phyloP scores from a whole-genome alignment of 768 basidiomycete species.

The Termitomyces sp. region DNA sequence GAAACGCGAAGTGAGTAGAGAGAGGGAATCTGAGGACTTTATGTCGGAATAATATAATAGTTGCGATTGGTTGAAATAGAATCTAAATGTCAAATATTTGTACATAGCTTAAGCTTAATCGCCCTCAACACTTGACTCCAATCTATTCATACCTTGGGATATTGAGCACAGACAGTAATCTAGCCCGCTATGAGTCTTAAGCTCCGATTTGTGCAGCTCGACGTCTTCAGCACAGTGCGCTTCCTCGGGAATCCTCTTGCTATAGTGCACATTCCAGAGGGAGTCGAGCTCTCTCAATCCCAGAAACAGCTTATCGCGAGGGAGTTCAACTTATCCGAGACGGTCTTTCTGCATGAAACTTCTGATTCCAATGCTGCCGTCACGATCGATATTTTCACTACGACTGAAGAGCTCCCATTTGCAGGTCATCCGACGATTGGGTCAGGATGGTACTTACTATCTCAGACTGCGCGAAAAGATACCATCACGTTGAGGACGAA shows the following conservation, averaged over 20 bases:
- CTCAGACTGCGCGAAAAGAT: conserved; percentile 15
- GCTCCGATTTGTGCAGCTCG: conserved; percentile 31
- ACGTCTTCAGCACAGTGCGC: conserved; percentile 40
- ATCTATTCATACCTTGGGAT: too few species aligned
- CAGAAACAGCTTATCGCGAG: conserved; percentile 42
- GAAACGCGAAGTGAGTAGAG: neutral
- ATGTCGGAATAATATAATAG: too few species aligned
- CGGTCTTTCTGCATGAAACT: conserved; percentile 40
- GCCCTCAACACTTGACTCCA: too few species aligned
- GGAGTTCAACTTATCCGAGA: conserved; percentile 50
- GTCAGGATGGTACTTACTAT: conserved; percentile 39
- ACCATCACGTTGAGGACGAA: conserved; percentile 34
- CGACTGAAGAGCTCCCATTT: conserved; percentile 37
- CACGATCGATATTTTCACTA: conserved; percentile 40
- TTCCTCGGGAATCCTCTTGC: conserved; percentile 44
- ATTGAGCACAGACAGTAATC: neutral
- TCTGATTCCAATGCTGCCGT: conserved; percentile 20
- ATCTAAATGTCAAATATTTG: too few species aligned
- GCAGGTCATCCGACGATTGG: conserved; percentile 46
- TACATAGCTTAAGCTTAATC: too few species aligned
- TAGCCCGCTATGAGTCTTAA: conserved; percentile 11
- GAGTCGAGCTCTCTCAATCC: conserved; percentile 26
- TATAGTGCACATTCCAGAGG: conserved; percentile 34
- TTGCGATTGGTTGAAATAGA: too few species aligned
- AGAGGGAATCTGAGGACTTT: too few species aligned